Evolutionary conservation across 2,329 filamentous ascomycete species (phyloP).

Genomic region (Hortaea sp.): DNA sequence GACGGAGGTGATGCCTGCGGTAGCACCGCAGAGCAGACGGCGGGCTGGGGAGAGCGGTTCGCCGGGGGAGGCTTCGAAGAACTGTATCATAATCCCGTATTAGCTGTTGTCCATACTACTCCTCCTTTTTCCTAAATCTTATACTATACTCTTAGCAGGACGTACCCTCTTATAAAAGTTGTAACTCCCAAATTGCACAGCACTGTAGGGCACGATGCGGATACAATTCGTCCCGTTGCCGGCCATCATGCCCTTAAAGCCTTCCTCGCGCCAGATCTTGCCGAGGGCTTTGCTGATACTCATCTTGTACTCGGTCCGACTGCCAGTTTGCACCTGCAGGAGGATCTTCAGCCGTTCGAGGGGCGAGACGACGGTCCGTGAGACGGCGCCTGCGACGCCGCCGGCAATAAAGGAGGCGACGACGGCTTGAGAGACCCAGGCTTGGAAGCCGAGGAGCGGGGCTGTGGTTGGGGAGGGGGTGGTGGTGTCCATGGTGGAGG

Average conservation of each 20-base stretch:
- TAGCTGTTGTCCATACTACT: not conserved
- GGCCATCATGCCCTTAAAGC: constrained; percentile 94
- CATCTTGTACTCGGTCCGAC: constrained; percentile 85
- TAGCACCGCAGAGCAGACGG: constrained; percentile 78
- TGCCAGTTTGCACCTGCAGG: constrained; percentile 89
- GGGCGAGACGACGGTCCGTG: constrained; percentile 90
- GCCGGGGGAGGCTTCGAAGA: constrained; percentile 68
- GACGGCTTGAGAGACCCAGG: constrained; percentile 64
- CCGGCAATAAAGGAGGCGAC: constrained; percentile 88
- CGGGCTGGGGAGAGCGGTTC: constrained; percentile 62
- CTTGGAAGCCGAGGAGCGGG: constrained; percentile 10
- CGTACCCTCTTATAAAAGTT: constrained; percentile 90
- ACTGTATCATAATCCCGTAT: constrained; percentile 29
- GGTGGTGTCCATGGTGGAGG: constrained; percentile 2
- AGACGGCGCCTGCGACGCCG: constrained; percentile 92
- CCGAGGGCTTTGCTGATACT: constrained; percentile 77
- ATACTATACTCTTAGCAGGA: constrained; percentile 6
- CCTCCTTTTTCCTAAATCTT: not conserved
- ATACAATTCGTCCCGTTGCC: constrained; percentile 98
- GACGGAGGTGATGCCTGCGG: constrained; percentile 91
- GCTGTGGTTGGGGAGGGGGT: constrained; percentile 2
- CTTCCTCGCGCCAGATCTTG: constrained; percentile 97
- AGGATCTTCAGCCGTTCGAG: constrained; percentile 94
- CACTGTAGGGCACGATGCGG: constrained; percentile 94
- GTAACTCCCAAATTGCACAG: constrained; percentile 96